Evolutionary conservation across 2,329 filamentous ascomycete genomes (phyloP).

Genomic region (Microdochium trichocladiopsis): DNA sequence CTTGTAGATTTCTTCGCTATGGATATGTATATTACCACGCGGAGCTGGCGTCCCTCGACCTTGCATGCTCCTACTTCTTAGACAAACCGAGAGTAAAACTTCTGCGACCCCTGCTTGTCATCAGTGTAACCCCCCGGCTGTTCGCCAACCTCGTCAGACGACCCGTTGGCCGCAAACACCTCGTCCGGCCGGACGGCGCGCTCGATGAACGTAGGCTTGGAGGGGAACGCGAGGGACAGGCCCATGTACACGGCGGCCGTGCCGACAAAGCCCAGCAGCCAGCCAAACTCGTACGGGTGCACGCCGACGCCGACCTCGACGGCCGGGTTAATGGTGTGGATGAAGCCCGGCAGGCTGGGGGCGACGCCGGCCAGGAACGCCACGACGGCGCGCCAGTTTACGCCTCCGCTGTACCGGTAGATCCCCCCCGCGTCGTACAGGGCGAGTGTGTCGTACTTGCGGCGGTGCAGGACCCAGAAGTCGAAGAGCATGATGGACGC

Average conservation of each 20-base stretch:
- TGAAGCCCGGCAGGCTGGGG: conserved; percentile 23
- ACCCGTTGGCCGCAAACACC: background rate
- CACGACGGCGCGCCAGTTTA: conserved; percentile 24
- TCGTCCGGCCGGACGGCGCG: background rate
- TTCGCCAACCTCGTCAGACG: no score
- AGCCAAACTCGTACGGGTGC: conserved; percentile 2
- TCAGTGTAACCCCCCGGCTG: no score
- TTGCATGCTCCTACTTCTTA: no score
- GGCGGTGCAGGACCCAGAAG: conserved; percentile 19
- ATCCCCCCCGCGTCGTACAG: conserved; percentile 26
- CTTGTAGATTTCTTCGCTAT: no score
- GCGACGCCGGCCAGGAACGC: conserved; percentile 13
- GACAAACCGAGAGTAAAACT: no score
- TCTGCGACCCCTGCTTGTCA: no score
- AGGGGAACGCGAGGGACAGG: background rate
- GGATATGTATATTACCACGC: no score
- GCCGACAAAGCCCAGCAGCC: conserved; percentile 1
- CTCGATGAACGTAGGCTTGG: background rate
- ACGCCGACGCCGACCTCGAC: background rate
- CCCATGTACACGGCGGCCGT: conserved; percentile 1
- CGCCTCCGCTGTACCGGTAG: conserved; percentile 21
- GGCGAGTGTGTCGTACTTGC: conserved; percentile 26
- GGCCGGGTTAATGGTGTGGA: conserved; percentile 13
- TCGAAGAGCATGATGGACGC: conserved; percentile 13
- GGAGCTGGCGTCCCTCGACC: no score